Base-by-base conservation (phyloP, 1,139 yeast genomes). In the Eremothecium gossypii region DNA sequence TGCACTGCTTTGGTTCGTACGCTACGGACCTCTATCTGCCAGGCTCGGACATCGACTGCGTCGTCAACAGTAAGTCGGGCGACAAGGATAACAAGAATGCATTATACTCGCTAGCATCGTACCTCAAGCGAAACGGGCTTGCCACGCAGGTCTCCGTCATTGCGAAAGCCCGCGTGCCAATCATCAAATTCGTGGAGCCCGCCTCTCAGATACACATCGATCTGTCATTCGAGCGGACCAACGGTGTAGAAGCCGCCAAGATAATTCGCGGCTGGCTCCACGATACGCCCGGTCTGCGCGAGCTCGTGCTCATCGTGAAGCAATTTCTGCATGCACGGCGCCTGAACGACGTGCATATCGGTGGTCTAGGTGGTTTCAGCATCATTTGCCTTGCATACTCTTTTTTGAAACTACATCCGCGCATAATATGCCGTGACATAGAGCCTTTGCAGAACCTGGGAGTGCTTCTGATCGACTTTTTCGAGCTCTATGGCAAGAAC, bases 11-110 rank as follows among this genome's bases (percentile, higher is more conserved):
- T 68, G 99, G 99, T 0, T 87, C 97, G 0, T 85, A 78, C 61
- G 97, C 98, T 0, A 89, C 98, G 0, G 96, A 89, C 58, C 67
- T 93, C 48, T 91, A 89, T 55, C 68, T 93, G 20, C 98, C 98
- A 0, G 96, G 96, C 1, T 86, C 96, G 0, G 99, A 93, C 68
- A 87, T 93, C 30, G 99, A 93, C 64, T 80, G 93, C 80, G 97
- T 89, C 35, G 75, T 93, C 26, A 69, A 81, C 7, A 83, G 95
- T 8, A 66, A 70, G 12, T 61, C 70, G 3, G 82, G 83, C 2
- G 74, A 74, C 51, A 80, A 82, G 57, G 93, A 79, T 49, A 75
- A 73, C 45, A 73, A 86, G 53, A 74, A 78, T 17, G 70, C 79
- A 38, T 66, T 93, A 38, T 87, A 83, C 60, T 83, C 83, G 52